Base-by-base conservation (phyloP, 441 rosid species). In the Heliophila coronopifolia region DNA sequence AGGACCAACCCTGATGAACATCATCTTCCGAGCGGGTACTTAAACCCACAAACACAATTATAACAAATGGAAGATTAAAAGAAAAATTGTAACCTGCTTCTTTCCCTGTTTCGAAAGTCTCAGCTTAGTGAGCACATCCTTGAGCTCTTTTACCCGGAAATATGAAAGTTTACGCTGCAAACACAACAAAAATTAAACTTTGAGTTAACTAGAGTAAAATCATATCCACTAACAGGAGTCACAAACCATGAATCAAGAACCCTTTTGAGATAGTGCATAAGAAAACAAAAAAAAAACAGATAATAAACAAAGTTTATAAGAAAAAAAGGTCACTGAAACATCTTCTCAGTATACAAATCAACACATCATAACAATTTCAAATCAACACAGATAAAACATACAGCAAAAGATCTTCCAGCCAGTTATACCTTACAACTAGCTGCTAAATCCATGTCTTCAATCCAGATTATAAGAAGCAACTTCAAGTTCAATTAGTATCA, bases 81-180 rank as follows among this genome's bases (percentile, higher is more conserved):
- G 15, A 35, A 42, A 27, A 32, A 24, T 58, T 11, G 58, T 41
- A 41, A 88, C 99, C 94, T 88, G 95, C 59, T 85, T 92, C 74
- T 80, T 88, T 55, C 99, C 99, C 68, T 92, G 99, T 76, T 92
- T 92, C 55, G 99, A 81, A 54, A 85, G 89, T 43, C 94, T 84
- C 39, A 92, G 64, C 50, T 76, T 84, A 51, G 88, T 73, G 8
- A 92, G 81, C 50, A 84, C 89, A 76, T 92, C 95, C 74, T 88
- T 92, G 36, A 85, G 95, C 79, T 92, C 99, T 72, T 92, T 92
- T 59, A 92, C 78, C 57, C 97, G 89, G 56, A 92, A 92, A 59
- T 75, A 74, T 5, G 81, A 74, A 74, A 92, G 71, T 31, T 88
- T 86, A 5, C 83, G 90, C 97, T 92, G 63, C 63, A 54, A 25